Evolutionary conservation across 2,329 filamentous ascomycete genomes (phyloP).

Genomic region (Lasiodiplodia hormozganensis): DNA sequence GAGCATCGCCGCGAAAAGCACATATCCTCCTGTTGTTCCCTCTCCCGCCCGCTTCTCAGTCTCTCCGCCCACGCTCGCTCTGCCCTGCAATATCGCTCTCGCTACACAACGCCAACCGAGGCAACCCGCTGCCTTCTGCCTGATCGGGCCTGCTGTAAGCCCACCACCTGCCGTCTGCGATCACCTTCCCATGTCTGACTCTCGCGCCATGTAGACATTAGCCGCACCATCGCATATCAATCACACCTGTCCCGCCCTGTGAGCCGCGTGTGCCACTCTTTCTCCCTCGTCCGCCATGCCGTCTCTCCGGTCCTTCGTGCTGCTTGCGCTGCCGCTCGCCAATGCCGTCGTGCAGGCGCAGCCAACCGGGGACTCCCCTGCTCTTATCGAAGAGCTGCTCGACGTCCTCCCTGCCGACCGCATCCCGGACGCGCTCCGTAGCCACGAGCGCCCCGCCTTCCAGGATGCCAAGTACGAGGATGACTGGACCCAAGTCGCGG

Average conservation of each 20-base stretch:
- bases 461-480: constrained; percentile 71
- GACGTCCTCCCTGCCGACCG: constrained; percentile 61
- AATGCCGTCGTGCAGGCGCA: constrained; percentile 35
- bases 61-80: constrained; percentile 20
- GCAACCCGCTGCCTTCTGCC: constrained; percentile 19
- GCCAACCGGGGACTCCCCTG: constrained; percentile 37
- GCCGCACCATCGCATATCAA: constrained; percentile 11
- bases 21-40: constrained; percentile 1
- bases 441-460: constrained; percentile 67
- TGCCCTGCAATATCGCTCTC: constrained; percentile 12
- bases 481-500: constrained; percentile 67
- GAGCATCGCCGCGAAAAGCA: constrained; percentile 15
- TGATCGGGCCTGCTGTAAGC: neutral
- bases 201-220: constrained; percentile 17
- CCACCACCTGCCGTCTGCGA: constrained; percentile 2
- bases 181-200: neutral
- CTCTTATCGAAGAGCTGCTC: constrained; percentile 61
- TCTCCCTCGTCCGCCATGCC: constrained; percentile 14
- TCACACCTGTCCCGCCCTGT: neutral
- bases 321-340: constrained; percentile 43
- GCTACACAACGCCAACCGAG: constrained; percentile 7
- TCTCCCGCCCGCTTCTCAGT: neutral
- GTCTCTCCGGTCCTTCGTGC: constrained; percentile 39
- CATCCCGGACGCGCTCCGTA: constrained; percentile 71
- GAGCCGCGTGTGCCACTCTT: neutral